Evolutionary conservation across 495 filamentous ascomycete species (phyloP), one percentile per base, ranked within the genome.

Genomic region (Chaetomium cochliodes): DNA sequence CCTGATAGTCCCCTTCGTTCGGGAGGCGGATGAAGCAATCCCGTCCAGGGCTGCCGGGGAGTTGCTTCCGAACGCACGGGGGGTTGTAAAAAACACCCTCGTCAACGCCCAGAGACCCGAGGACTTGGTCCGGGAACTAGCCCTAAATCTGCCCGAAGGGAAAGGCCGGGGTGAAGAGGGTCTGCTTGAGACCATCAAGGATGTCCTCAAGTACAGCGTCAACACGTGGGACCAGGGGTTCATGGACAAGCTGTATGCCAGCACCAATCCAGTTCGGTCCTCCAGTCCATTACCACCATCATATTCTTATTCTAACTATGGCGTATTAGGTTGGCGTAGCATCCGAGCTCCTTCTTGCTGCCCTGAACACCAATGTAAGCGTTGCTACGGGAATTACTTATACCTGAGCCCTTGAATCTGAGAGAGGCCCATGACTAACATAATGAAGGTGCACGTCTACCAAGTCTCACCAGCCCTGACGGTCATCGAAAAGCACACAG

Each of bases 191-290:
- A 77, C 84, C 3, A 80, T 93, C 30, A 77, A 85, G 65, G 82
- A 86, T 67, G 79, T 96, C 39, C 80, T 97, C 58, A 80, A 84
- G 58, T 91, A 94, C 78, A 90, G 86, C 55, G 93, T 97, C 69
- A 98, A 98, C 76, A 97, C 93, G 39, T 98, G 93, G 93, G 89
- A 93, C 74, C 91, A 93, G 71, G 94, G 93, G 9, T 97, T 98
- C 77, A 76, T 97, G 73, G 91, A 96, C 76, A 96, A 96, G 79
- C 79, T 96, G 39, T 97, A 96, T 75, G 88, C 88, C 23, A 88
- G 86, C 57, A 94, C 90, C 28, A 92, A 94, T 76, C 87, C 92
- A 18, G 90, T 88, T 67, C 44, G 83, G 69, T 41, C 20, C 28
- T n/a, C 5, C 25, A 28, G n/a, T 44, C 47, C 26, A 0, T 25